phyloP scores from a whole-genome alignment of 108 stramenopile genomes.

The Nannochloropsis oceanica region DNA sequence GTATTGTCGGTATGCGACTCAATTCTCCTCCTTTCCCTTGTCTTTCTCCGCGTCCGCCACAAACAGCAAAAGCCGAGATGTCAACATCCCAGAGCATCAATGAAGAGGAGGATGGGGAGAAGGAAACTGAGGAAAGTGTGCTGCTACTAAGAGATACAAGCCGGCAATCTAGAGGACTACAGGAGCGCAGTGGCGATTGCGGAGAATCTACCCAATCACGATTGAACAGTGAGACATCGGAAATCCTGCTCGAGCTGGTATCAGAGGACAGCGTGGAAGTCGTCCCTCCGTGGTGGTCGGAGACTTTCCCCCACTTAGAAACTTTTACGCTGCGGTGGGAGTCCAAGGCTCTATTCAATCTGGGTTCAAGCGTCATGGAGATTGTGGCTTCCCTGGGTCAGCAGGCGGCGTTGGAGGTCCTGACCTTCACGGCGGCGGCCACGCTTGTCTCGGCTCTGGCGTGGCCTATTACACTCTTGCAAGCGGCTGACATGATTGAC shows the following conservation, averaged over 20 bases:
- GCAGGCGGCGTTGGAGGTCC: background rate
- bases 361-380: background rate
- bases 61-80: background rate
- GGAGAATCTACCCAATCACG: background rate
- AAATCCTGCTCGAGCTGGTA: background rate
- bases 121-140: too few species aligned
- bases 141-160: too few species aligned
- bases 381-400: background rate
- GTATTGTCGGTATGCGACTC: background rate
- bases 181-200: background rate
- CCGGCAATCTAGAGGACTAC: too few species aligned
- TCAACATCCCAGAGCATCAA: background rate
- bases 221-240: background rate
- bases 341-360: background rate
- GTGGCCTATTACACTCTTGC: slow-evolving; percentile 15
- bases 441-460: slow-evolving; percentile 8
- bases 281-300: background rate
- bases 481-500: background rate
- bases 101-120: background rate
- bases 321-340: background rate
- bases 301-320: background rate
- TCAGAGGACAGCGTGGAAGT: background rate
- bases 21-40: too few species aligned
- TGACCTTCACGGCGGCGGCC: slow-evolving; percentile 26
- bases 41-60: too few species aligned